Base-by-base conservation (phyloP, 2,329 filamentous ascomycete species). In the Elsinoe fawcettii region DNA sequence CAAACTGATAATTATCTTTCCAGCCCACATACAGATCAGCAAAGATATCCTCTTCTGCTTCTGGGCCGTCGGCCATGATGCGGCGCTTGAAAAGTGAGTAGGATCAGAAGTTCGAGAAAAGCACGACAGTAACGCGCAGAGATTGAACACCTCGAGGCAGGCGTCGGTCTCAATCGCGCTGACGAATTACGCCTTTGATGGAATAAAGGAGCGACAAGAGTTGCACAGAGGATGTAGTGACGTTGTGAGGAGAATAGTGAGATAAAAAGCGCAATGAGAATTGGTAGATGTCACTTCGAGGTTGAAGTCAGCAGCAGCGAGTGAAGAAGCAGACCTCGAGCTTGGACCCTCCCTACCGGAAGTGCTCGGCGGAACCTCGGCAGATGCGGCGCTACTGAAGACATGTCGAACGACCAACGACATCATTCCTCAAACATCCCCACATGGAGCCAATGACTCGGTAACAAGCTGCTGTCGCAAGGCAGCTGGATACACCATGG, bases 1-100 rank as follows among this genome's bases (percentile, higher is more conserved):
- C 11, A 2, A 22, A 25, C 23, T 18, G 5, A 8, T 11, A n/a
- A n/a, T 34, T 25, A 18, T 1, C 2, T 25, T 20, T 8, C 20
- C 3, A 16, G 22, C 5, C 25, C 58, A 80, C 89, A 75, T 78
- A 96, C 90, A 96, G 82, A 75, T 96, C 91, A 66, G 90, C 90
- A 73, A 96, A 96, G 74, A 96, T 87, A 80, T 96, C 90, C 68
- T 96, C 91, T 65, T 96, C 90, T 64, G 90, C 85, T 64, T 88
- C 88, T 68, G 91, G 54, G 11, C 54, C 88, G 55, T 93, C 89
- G 49, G 88, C 83, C 88, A 92, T 93, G 66, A 51, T 79, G 71
- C 27, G 20, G 44, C 5, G 8, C 37, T 30, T n/a, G 7, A 25
- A 20, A 12, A 25, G 25, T 25, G 25, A 53, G 30, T 25, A n/a